Evolutionary conservation across 2,329 filamentous ascomycete genomes (phyloP).

Genomic region (Talaromyces islandicus): DNA sequence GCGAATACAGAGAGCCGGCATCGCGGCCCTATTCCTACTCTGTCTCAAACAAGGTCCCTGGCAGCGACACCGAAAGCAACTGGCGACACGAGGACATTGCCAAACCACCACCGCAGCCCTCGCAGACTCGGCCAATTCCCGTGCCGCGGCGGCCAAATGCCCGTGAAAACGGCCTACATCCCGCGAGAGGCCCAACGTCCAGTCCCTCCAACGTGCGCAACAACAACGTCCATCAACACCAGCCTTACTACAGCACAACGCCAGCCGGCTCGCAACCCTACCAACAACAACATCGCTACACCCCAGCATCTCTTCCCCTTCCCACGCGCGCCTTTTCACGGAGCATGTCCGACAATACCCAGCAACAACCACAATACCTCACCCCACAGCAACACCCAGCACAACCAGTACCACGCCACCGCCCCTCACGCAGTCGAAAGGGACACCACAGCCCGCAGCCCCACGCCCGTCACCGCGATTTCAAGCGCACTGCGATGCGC

Average conservation of each 20-base stretch:
- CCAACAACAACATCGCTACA: slow-evolving; percentile 11
- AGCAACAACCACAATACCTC: slow-evolving; percentile 7
- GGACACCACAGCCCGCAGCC: slow-evolving; percentile 12
- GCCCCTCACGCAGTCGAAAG: slow-evolving; percentile 13
- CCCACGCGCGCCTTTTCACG: slow-evolving; percentile 6
- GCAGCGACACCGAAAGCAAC: slow-evolving; percentile 4
- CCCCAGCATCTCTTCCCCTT: slow-evolving; percentile 7
- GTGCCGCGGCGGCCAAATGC: slow-evolving; percentile 4
- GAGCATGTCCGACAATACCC: slow-evolving; percentile 1
- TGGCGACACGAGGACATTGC: slow-evolving; percentile 3
- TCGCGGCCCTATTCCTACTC: slow-evolving; percentile 11
- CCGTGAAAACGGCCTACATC: background rate
- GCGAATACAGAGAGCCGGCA: background rate
- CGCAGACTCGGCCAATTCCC: slow-evolving; percentile 5
- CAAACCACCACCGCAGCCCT: background rate
- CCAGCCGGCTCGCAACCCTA: slow-evolving; percentile 12
- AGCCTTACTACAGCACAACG: slow-evolving; percentile 1
- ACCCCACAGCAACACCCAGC: slow-evolving; percentile 14
- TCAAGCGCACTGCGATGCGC: slow-evolving; percentile 28
- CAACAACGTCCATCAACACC: background rate
- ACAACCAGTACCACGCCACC: slow-evolving; percentile 7
- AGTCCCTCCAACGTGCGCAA: slow-evolving; percentile 1
- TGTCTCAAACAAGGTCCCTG: slow-evolving; percentile 2
- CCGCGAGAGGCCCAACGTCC: background rate
- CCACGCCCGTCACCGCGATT: slow-evolving; percentile 18